Evolutionary conservation across 441 rosid species (phyloP).

Genomic region (Sinapis alba): DNA sequence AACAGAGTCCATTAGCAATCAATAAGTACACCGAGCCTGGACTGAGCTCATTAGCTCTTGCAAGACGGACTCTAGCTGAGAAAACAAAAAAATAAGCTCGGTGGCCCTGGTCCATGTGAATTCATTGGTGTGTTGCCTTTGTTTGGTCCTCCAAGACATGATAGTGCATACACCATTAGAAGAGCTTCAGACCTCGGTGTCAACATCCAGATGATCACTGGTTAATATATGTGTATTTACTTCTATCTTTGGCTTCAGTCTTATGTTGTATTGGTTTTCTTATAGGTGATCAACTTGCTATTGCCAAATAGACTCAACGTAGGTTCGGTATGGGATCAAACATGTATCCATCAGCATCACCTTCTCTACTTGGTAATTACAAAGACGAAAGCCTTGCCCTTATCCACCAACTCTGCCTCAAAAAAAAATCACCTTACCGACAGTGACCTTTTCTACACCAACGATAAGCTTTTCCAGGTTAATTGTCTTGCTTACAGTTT

Average conservation of each 20-base stretch:
- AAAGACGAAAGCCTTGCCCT: no score
- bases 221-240: slow-evolving; percentile 36
- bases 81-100: slow-evolving; percentile 58
- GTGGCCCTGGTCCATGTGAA: slow-evolving; percentile 72
- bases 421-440: no score
- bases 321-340: no score
- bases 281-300: no score
- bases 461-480: no score
- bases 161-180: slow-evolving; percentile 93
- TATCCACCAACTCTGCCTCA: no score
- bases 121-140: slow-evolving; percentile 70
- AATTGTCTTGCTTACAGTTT: no score
- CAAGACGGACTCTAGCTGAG: slow-evolving; percentile 74
- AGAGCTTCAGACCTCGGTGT: slow-evolving; percentile 90
- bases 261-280: background rate
- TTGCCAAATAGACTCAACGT: no score
- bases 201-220: slow-evolving; percentile 96
- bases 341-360: no score
- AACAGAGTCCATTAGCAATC: slow-evolving; percentile 61
- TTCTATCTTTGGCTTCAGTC: background rate
- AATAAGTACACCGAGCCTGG: slow-evolving; percentile 85
- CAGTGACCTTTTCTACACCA: no score
- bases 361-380: no score
- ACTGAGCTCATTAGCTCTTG: slow-evolving; percentile 68
- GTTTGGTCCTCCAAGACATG: slow-evolving; percentile 86